phyloP scores from a whole-genome alignment of 148 eudicot species.

The Rhododendron molle region DNA sequence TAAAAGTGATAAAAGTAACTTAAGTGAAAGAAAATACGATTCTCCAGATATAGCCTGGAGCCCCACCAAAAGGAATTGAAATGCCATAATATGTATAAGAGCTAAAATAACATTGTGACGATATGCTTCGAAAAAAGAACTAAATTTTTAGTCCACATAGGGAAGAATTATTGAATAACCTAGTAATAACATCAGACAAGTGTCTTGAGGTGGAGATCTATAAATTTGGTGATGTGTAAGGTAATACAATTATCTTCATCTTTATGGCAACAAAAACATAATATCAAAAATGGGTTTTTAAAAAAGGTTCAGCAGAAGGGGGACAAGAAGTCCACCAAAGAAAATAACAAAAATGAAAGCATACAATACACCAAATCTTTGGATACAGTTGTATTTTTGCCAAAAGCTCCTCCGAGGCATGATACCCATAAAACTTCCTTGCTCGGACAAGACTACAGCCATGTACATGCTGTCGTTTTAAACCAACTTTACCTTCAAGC shows the following conservation, averaged over 20 bases:
- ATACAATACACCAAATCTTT: background rate
- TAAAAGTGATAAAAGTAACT: background rate
- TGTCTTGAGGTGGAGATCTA: background rate
- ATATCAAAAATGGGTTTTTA: background rate
- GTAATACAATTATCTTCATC: background rate
- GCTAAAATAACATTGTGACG: background rate
- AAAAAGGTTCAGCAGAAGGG: background rate
- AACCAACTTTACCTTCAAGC: conserved; percentile 80
- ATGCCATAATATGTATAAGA: background rate
- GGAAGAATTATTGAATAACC: background rate
- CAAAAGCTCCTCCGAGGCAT: conserved; percentile 78
- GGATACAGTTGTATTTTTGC: conserved; percentile 96
- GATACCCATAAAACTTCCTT: conserved; percentile 77
- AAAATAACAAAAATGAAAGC: background rate
- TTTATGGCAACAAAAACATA: background rate
- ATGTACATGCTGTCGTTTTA: conserved; percentile 93
- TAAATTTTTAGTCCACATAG: background rate
- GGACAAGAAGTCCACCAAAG: background rate
- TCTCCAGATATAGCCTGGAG: background rate
- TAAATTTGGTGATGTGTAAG: background rate
- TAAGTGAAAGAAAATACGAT: background rate
- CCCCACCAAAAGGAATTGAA: background rate
- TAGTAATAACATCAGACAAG: background rate
- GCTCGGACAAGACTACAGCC: conserved; percentile 81
- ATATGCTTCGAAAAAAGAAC: background rate